Evolutionary conservation across 2,329 filamentous ascomycete species (phyloP).

Genomic region (Aureobasidium subglaciale): DNA sequence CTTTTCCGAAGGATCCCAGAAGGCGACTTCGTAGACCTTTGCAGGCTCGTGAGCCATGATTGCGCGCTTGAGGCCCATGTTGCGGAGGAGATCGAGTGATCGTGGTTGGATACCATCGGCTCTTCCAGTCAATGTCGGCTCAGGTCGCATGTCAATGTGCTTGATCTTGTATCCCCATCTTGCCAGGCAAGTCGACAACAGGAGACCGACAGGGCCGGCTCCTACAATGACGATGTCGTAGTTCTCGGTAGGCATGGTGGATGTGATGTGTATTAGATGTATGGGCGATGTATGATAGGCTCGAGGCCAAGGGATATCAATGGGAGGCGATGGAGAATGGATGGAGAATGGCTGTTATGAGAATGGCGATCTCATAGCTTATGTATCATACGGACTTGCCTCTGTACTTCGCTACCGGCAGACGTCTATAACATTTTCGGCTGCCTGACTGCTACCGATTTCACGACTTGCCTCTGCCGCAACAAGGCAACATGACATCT

Average conservation of each 20-base stretch:
- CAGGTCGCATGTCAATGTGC: constrained; percentile 84
- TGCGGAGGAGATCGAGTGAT: constrained; percentile 76
- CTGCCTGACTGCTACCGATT: constrained; percentile 9
- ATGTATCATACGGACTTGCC: not conserved
- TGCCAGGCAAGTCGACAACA: constrained; percentile 79
- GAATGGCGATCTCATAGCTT: constrained; percentile 7
- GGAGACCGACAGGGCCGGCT: constrained; percentile 79
- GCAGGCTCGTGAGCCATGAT: constrained; percentile 86
- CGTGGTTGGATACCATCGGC: constrained; percentile 90
- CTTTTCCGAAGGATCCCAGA: constrained; percentile 52
- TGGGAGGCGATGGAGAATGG: not conserved
- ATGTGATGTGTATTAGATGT: not conserved
- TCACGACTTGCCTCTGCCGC: constrained; percentile 6
- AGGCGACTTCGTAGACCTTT: constrained; percentile 68
- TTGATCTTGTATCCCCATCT: constrained; percentile 94
- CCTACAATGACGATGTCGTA: constrained; percentile 77
- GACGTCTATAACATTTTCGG: constrained; percentile 11
- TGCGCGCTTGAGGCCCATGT: constrained; percentile 80
- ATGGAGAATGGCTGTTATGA: not conserved
- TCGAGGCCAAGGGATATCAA: not conserved
- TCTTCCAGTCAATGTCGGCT: constrained; percentile 77
- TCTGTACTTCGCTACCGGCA: not conserved
- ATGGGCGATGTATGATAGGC: not conserved
- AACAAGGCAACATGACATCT: not conserved
- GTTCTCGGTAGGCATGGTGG: constrained; percentile 31